These are phyloP conservation scores for Coleophoma cylindrospora DNA, from an alignment of 2,329 filamentous ascomycete species.

Conservation along the genomic window DNA sequence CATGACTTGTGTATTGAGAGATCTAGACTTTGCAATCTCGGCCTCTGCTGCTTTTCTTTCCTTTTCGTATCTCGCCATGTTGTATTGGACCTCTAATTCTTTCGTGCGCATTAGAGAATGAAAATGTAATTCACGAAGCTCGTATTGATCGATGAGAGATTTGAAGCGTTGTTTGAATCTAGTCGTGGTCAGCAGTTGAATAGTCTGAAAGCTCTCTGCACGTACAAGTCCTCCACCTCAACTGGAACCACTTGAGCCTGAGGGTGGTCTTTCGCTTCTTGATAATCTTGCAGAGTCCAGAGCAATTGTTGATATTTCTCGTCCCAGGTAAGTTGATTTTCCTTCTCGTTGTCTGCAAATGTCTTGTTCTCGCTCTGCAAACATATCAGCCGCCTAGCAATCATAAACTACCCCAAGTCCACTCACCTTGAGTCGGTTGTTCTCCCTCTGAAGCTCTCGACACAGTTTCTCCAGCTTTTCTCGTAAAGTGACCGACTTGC, in stretches of 20 bases:
- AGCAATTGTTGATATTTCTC: constrained; percentile 77
- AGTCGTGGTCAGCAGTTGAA: constrained; percentile 31
- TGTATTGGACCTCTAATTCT: constrained; percentile 90
- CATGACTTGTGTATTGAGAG: constrained; percentile 85
- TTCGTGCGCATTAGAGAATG: constrained; percentile 89
- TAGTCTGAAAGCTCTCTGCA: constrained; percentile 3
- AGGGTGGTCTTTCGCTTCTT: constrained; percentile 80
- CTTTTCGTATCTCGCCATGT: constrained; percentile 82
- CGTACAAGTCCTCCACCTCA: constrained; percentile 84
- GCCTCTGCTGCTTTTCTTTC: constrained; percentile 84
- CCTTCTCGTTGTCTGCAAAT: constrained; percentile 78
- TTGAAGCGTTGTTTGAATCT: constrained; percentile 87
- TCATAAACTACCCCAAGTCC: constrained; percentile 5
- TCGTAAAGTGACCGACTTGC: constrained; percentile 84
- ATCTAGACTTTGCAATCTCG: constrained; percentile 74
- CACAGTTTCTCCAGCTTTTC: constrained; percentile 97
- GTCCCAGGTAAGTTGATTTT: constrained; percentile 78
- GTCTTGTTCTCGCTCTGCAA: constrained; percentile 85
- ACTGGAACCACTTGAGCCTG: constrained; percentile 77
- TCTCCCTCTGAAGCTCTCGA: constrained; percentile 89
- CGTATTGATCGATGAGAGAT: constrained; percentile 94
- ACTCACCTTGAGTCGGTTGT: constrained; percentile 91
- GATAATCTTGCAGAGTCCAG: constrained; percentile 80
- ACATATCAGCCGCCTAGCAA: constrained; percentile 15
- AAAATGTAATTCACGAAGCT: constrained; percentile 91